phyloP scores from a whole-genome alignment of 345 rosid genomes.

The Eutrema heterophyllum region DNA sequence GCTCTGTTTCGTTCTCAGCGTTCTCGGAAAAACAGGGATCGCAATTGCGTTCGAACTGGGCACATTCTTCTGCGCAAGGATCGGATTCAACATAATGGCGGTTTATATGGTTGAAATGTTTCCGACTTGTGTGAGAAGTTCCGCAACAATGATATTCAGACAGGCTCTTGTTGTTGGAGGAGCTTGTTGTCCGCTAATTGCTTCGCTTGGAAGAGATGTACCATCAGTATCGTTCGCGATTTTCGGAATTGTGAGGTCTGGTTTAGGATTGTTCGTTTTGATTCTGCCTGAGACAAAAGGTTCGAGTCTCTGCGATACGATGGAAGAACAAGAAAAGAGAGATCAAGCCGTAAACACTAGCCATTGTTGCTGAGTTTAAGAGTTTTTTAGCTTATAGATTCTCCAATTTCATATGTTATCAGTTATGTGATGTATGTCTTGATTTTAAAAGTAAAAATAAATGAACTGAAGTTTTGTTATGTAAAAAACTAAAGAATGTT shows the following conservation, averaged over 20 bases:
- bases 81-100: constrained; percentile 35
- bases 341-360: constrained; percentile 7
- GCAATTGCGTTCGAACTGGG: constrained; percentile 42
- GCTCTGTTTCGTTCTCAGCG: constrained; percentile 22
- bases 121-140: constrained; percentile 50
- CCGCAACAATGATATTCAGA: constrained; percentile 39
- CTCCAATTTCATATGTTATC: neutral
- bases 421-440: neutral
- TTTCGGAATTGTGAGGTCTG: constrained; percentile 24
- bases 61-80: constrained; percentile 45
- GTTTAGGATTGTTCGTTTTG: constrained; percentile 28
- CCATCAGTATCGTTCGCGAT: constrained; percentile 27
- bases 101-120: constrained; percentile 48
- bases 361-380: neutral
- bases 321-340: constrained; percentile 37
- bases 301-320: constrained; percentile 29
- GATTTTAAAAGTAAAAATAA: neutral
- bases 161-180: constrained; percentile 37
- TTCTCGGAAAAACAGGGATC: neutral
- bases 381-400: neutral
- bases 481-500: neutral
- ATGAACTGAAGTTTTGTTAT: neutral
- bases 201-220: constrained; percentile 25
- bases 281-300: constrained; percentile 37
- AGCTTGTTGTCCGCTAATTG: constrained; percentile 34